These are phyloP conservation scores for Arthrobotrys musiformis DNA, from an alignment of 2,329 filamentous ascomycete species.

Conservation along the genomic window DNA sequence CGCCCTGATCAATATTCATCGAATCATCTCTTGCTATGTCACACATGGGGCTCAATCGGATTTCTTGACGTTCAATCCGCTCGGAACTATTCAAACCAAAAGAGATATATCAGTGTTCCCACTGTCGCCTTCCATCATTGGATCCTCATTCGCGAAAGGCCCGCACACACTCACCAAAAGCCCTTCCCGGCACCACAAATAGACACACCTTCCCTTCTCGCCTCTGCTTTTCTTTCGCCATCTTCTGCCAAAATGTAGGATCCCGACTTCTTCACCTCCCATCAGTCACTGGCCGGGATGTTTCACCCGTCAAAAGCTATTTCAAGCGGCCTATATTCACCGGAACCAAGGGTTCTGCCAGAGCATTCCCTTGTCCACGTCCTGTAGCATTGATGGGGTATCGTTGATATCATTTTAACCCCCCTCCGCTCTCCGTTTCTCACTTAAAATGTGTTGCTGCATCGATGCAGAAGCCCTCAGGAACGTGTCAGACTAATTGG, in stretches of 20 bases:
- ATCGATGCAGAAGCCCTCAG: not conserved
- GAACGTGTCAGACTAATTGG: conserved; percentile 21
- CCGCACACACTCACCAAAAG: conserved; percentile 10
- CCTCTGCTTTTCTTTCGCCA: conserved; percentile 19
- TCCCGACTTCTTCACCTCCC: conserved; percentile 16
- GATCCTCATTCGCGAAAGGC: conserved; percentile 20
- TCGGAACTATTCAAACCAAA: not conserved
- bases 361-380: conserved; percentile 6
- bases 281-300: conserved; percentile 13
- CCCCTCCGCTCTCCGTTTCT: not conserved
- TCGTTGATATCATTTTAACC: conserved; percentile 25
- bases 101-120: conserved; percentile 20
- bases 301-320: conserved; percentile 24
- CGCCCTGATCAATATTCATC: conserved; percentile 14
- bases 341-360: conserved; percentile 19
- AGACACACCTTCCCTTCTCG: conserved; percentile 39
- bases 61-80: conserved; percentile 21
- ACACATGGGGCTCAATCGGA: conserved; percentile 36
- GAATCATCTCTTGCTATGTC: conserved; percentile 49
- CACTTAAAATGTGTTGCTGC: conserved; percentile 32
- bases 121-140: conserved; percentile 22
- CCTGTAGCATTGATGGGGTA: conserved; percentile 47
- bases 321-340: conserved; percentile 18
- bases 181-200: conserved; percentile 7
- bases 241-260: conserved; percentile 53